Evolutionary conservation across 306 rosid genomes (phyloP), one percentile per base, ranked within the genome.

Genomic region (Bauhinia variegata): DNA sequence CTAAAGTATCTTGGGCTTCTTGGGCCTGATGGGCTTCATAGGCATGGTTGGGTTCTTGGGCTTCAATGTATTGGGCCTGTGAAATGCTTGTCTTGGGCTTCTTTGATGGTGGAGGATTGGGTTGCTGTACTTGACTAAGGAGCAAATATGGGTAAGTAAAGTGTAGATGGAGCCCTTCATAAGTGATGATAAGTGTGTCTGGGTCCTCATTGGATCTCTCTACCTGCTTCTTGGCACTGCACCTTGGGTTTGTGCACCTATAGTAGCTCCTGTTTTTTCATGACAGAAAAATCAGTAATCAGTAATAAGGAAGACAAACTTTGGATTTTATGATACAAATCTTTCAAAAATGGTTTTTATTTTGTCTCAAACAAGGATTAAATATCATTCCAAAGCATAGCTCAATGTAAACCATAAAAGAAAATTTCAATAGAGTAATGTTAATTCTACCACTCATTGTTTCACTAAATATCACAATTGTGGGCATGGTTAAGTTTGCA

Each of bases 141-240:
- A 82, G 5, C 8, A 87, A 79, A 44, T 79, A 82, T 44, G 96
- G 98, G 67, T 84, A 87, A 7, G 98, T 81, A 73, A 84, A 92
- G 81, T 92, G 98, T 0, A 92, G 49, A 76, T 92, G 98, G 23
- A 92, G 96, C 5, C 96, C 98, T 76, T 92, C 96, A 61, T 92
- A 92, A 13, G 93, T 89, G 70, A 92, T 88, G 75, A 87, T 76
- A 30, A 84, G 82, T 50, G 91, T 86, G 56, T 92, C 93, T 23
- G 86, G 83, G 54, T 92, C 98, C 46, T 84, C 95, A 28, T 55
- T 69, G 37, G 96, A 89, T 85, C 88, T 87, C 68, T 92, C 98
- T 7, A 92, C 96, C 47, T 92, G 98, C 78, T 87, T 92, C 88
- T 89, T 92, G 16, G 98, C 98, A 72, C 79, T 77, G 68, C 96